Conservation (phyloP, 108 stramenopile species). For the Cylindrotheca fusiformis region DNA sequence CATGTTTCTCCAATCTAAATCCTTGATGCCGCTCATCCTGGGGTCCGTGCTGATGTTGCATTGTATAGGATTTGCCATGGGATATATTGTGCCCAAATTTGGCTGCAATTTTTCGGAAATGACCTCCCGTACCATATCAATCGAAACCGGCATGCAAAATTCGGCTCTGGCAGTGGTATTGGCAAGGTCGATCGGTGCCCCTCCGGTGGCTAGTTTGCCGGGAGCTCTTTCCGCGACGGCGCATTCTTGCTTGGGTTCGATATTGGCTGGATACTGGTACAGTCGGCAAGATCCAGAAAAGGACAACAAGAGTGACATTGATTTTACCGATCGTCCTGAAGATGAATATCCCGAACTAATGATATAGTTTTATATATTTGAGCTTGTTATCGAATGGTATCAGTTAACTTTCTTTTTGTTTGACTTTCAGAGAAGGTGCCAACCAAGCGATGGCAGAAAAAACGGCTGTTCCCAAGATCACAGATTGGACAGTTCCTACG, state of each 20-base stretch:
- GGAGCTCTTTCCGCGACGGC: constrained; percentile 89
- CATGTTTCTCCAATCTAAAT: constrained; percentile 32
- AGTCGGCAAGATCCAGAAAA: constrained; percentile 12
- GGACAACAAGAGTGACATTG: neutral
- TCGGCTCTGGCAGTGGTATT: constrained; percentile 93
- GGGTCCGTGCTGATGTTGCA: constrained; percentile 69
- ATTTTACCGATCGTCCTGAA: neutral
- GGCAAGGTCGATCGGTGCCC: constrained; percentile 81
- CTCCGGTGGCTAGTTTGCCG: constrained; percentile 79
- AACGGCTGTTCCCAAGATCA: constrained; percentile 14
- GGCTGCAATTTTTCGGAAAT: constrained; percentile 51
- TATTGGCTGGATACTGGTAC: constrained; percentile 85
- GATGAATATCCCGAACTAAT: neutral
- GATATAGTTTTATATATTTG: neutral
- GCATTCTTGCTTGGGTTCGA: constrained; percentile 89
- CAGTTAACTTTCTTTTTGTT: neutral
- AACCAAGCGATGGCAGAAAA: constrained; percentile 3
- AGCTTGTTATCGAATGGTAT: neutral
- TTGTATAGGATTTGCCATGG: constrained; percentile 75
- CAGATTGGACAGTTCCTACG: neutral
- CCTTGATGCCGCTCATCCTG: constrained; percentile 44
- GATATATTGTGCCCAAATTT: constrained; percentile 63
- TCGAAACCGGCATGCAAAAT: constrained; percentile 97
- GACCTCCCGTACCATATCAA: constrained; percentile 83
- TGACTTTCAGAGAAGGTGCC: neutral